Percentiles rank a stretch among this genome's conserved stretches.
These are phyloP conservation scores for Violaceomyces palustris DNA, from an alignment of 1,284 basidiomycete species.

Conservation along the genomic window DNA sequence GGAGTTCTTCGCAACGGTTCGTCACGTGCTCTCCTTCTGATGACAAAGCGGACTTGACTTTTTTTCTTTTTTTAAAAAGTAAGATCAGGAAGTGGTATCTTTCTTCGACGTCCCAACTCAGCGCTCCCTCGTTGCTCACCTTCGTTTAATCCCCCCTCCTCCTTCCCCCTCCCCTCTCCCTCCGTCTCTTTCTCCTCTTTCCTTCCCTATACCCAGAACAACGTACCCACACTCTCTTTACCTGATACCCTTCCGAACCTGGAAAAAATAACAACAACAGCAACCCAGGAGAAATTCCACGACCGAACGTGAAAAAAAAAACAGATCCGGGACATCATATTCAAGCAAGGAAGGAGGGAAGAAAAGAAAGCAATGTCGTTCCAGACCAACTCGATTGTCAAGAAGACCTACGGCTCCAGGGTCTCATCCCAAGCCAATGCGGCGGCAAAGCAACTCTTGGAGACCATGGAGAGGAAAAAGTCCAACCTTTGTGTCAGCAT, in stretches of 20 bases:
- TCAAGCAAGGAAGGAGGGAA: too few species aligned
- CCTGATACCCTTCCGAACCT: not conserved
- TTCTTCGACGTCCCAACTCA: too few species aligned
- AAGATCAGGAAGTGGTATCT: too few species aligned
- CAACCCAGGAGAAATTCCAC: conserved; percentile 5
- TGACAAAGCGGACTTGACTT: too few species aligned
- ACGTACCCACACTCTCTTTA: not conserved
- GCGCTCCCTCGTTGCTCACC: not conserved
- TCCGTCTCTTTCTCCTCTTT: conserved; percentile 3
- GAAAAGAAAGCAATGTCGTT: not conserved
- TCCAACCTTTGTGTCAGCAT: conserved; percentile 92
- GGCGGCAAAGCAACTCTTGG: conserved; percentile 59
- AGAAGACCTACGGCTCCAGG: conserved; percentile 35
- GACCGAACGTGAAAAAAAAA: not conserved
- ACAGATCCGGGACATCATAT: too few species aligned
- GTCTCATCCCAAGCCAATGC: conserved; percentile 35
- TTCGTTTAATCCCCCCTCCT: conserved; percentile 20
- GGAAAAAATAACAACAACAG: not conserved
- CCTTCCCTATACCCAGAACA: too few species aligned
- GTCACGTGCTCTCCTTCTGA: too few species aligned
- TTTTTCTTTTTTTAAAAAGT: conserved; percentile 3
- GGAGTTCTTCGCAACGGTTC: too few species aligned
- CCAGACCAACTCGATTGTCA: conserved; percentile 21
- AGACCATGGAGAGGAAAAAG: conserved; percentile 80
- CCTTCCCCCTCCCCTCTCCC: not conserved